These are phyloP conservation scores for Oryza glaberrima DNA, from an alignment of 176 grass and related monocot genomes.

Conservation along the genomic window DNA sequence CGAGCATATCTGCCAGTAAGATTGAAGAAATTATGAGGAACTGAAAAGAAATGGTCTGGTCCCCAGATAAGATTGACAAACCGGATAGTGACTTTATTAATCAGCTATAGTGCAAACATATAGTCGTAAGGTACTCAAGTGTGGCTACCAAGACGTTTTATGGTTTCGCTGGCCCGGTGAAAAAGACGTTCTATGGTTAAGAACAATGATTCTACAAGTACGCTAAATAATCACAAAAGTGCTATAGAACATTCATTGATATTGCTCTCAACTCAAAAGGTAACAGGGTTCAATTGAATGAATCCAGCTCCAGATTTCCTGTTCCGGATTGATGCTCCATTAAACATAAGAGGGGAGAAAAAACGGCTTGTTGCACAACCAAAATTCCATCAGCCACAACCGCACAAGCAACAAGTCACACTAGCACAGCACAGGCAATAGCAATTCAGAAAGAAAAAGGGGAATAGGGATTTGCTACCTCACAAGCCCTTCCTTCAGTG, in stretches of 20 bases:
- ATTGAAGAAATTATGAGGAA: slow-evolving; percentile 35
- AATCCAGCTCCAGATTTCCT: slow-evolving; percentile 29
- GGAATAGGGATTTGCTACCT: slow-evolving; percentile 57
- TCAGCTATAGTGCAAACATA: slow-evolving; percentile 8
- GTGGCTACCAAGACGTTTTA: slow-evolving; percentile 10
- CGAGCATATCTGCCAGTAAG: slow-evolving; percentile 63
- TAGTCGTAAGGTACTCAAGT: slow-evolving; percentile 9
- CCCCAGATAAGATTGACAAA: slow-evolving; percentile 16
- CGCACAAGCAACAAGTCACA: slow-evolving; percentile 6
- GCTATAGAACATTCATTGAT: neutral
- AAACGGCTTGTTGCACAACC: neutral
- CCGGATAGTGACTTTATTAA: slow-evolving; percentile 22
- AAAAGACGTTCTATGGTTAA: neutral
- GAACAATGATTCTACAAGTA: slow-evolving; percentile 28
- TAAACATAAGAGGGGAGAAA: slow-evolving; percentile 25
- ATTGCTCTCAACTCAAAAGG: slow-evolving; percentile 26
- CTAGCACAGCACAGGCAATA: neutral
- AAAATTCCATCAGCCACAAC: slow-evolving; percentile 15
- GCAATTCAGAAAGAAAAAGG: neutral
- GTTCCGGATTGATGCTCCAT: slow-evolving; percentile 24
- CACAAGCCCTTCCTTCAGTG: slow-evolving; percentile 75
- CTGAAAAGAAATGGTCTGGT: neutral
- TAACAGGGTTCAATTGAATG: slow-evolving; percentile 28
- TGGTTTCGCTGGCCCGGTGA: neutral
- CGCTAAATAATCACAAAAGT: slow-evolving; percentile 9